These are phyloP conservation scores for Auricularia cornea DNA, from an alignment of 768 basidiomycete genomes.

Conservation along the genomic window DNA sequence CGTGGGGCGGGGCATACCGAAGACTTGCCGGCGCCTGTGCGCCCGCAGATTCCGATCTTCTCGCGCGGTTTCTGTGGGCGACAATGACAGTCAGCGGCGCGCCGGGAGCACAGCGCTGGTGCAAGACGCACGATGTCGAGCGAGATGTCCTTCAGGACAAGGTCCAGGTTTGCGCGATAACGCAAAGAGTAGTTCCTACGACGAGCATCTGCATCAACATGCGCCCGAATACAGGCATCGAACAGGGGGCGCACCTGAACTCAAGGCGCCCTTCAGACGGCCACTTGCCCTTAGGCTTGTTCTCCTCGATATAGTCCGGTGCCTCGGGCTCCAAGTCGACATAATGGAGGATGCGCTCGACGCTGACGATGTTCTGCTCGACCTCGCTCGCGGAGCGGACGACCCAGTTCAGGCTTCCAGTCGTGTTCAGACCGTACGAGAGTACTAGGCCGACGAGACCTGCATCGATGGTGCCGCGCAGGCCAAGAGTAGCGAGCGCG, in stretches of 20 bases:
- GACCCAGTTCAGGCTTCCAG: constrained; percentile 79
- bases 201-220: too few species aligned
- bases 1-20: constrained; percentile 42
- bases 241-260: constrained; percentile 47
- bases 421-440: constrained; percentile 77
- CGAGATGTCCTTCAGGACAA: constrained; percentile 69
- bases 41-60: constrained; percentile 83
- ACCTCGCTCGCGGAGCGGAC: constrained; percentile 80
- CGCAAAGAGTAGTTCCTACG: constrained; percentile 64
- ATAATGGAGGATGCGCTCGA: constrained; percentile 82
- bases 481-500: constrained; percentile 61
- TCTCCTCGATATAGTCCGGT: constrained; percentile 55
- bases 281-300: constrained; percentile 52
- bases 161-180: constrained; percentile 73
- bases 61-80: constrained; percentile 71
- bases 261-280: constrained; percentile 64
- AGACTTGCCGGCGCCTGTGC: constrained; percentile 72
- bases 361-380: constrained; percentile 84
- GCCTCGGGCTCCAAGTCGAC: constrained; percentile 67
- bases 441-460: constrained; percentile 82
- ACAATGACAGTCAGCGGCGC: constrained; percentile 7
- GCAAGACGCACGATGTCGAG: constrained; percentile 49
- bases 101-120: neutral
- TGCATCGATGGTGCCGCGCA: constrained; percentile 66
- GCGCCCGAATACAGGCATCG: neutral